Evolutionary conservation across 345 rosid genomes (phyloP), one percentile per base, ranked within the genome.

Genomic region (Dipteronia sinensis): DNA sequence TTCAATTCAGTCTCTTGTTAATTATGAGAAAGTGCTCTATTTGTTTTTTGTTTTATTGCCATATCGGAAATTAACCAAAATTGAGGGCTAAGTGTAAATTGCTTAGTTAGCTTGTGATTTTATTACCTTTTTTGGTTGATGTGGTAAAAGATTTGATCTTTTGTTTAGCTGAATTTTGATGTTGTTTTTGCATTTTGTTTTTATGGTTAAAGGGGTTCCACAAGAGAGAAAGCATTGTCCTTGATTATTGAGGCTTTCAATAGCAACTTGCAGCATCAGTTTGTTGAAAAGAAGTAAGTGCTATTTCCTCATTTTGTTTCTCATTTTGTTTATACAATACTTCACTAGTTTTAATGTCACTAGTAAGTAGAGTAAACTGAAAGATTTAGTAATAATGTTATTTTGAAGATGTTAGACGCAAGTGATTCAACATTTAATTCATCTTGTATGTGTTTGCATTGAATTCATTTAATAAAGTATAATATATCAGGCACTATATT

Each of bases 191-290:
- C 73, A 69, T 53, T 76, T 80, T 27, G 65, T 0, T 55, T 76
- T 75, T 78, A 20, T 71, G 77, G 75, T 22, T 85, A 49, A 40
- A 96, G 99, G 92, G 90, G 92, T 79, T 79, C 97, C 15, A 96
- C 95, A 0, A 88, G 97, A 82, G 99, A 94, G 89, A 90, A 83
- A 74, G 97, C 99, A 69, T 73, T 96, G 86, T 77, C 82, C 15
- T 63, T 85, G 8, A 94, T 92, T 75, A 82, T 89, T 20, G 95
- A 92, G 4, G 91, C 98, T 59, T 96, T 92, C 82, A 92, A 80
- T 82, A 83, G 78, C 69, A 83, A 83, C 53, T 71, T 96, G 90
- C 97, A 90, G 85, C 86, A 84, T 75, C 89, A 90, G 77, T 96
- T 94, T 79, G 85, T 91, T 8, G 97, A 94, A 74, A 89, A 91